Evolutionary conservation across 1,284 basidiomycete genomes (phyloP).

Genomic region (Cystobasidium pallidum): DNA sequence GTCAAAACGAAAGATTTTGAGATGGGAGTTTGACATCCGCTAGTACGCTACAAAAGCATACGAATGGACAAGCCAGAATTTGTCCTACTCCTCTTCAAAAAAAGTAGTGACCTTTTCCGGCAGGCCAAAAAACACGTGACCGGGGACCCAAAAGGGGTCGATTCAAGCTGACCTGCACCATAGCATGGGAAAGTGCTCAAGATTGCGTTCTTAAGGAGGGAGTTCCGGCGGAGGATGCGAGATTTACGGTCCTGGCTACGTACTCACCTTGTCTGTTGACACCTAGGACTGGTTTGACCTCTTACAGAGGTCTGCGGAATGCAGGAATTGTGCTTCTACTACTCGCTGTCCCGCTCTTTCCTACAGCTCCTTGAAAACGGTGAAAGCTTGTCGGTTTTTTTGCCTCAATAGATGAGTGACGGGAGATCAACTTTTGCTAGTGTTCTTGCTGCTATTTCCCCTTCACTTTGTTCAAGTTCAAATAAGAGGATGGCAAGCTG

Average conservation of each 20-base stretch:
- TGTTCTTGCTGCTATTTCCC: background rate
- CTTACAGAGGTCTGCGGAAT: background rate
- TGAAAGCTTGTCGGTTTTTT: background rate
- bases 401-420: background rate
- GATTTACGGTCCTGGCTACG: background rate
- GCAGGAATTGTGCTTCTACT: too few relatives aligned
- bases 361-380: background rate
- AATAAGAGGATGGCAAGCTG: background rate
- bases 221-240: background rate
- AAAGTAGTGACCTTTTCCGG: too few relatives aligned
- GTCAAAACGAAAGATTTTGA: too few relatives aligned
- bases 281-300: background rate
- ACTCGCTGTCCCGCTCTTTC: background rate
- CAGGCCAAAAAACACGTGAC: too few relatives aligned
- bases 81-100: too few relatives aligned
- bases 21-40: too few relatives aligned
- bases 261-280: background rate
- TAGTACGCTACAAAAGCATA: too few relatives aligned
- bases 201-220: conserved; percentile 2
- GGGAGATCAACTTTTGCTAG: background rate
- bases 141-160: too few relatives aligned
- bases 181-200: conserved; percentile 1
- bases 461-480: background rate
- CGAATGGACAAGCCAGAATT: too few relatives aligned
- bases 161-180: too few relatives aligned